phyloP scores from a whole-genome alignment of 306 rosid genomes.

The Adenanthera pavonina region DNA sequence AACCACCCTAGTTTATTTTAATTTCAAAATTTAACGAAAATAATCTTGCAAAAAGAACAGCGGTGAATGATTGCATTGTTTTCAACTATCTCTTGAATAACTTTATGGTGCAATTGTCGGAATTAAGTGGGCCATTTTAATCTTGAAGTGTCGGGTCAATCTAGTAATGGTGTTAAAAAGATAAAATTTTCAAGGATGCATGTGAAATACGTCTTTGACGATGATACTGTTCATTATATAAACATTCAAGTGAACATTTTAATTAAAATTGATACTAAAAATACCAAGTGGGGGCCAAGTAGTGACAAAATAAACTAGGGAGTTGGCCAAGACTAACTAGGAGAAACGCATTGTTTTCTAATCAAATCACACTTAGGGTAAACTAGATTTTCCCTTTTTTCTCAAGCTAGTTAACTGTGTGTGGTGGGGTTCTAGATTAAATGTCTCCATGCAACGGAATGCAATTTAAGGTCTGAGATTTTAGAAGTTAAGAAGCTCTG shows the following conservation, averaged over 20 bases:
- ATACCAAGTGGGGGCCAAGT: neutral
- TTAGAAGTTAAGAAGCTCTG: neutral
- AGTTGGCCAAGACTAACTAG: neutral
- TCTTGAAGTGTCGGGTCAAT: neutral
- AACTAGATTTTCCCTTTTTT: neutral
- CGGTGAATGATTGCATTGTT: neutral
- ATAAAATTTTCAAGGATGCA: neutral
- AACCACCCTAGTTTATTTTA: neutral
- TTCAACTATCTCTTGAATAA: neutral
- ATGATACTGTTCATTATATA: neutral
- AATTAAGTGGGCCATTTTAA: neutral
- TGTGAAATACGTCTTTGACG: neutral
- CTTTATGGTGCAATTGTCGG: neutral
- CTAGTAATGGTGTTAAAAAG: neutral
- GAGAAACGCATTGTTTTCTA: neutral
- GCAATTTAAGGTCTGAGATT: neutral
- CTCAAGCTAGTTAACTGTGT: neutral
- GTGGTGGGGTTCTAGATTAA: neutral
- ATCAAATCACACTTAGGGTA: neutral
- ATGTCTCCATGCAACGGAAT: neutral
- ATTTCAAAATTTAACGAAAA: neutral
- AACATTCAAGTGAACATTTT: neutral
- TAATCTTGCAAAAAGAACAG: neutral
- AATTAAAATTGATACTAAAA: neutral
- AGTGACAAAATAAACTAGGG: neutral